Percentiles rank a stretch among this genome's conserved stretches.
phyloP scores from a whole-genome alignment of 139 green algal genomes.

The Asterochloris erici region DNA sequence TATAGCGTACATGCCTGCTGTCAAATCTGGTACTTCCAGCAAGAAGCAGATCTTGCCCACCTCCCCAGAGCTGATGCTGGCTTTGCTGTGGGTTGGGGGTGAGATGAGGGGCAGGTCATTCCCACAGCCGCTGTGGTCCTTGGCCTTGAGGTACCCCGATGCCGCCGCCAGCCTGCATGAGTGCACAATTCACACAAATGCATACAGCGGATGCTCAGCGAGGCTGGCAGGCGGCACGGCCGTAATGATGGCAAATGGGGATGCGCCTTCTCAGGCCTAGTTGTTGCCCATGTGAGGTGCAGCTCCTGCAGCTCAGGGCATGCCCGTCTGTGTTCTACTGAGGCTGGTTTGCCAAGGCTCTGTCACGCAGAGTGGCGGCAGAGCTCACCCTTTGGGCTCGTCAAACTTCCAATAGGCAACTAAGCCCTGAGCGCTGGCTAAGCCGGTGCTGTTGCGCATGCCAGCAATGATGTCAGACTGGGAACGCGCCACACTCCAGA shows the following conservation, averaged over 20 bases:
- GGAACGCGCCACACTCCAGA: conserved; percentile 61
- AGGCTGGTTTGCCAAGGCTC: too few species aligned
- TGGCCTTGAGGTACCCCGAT: conserved; percentile 33
- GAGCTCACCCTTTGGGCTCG: conserved; percentile 50
- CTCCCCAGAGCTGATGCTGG: conserved; percentile 6
- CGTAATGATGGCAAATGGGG: too few species aligned
- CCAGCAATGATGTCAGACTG: conserved; percentile 72
- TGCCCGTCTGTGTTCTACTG: too few species aligned
- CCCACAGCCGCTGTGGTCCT: conserved; percentile 60
- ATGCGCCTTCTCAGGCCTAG: too few species aligned
- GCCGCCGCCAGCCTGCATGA: too few species aligned
- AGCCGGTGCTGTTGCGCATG: conserved; percentile 54
- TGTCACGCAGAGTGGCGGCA: neutral
- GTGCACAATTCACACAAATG: too few species aligned
- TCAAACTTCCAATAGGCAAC: conserved; percentile 88
- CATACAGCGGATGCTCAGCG: too few species aligned
- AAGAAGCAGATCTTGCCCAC: neutral
- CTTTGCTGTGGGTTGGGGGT: conserved; percentile 32
- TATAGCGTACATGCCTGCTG: too few species aligned
- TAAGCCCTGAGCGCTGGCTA: conserved; percentile 59
- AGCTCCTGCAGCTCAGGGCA: too few species aligned
- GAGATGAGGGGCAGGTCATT: conserved; percentile 69
- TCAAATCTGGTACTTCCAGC: neutral
- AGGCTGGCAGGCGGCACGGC: too few species aligned
- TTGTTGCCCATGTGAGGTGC: too few species aligned